A percentile compares a stretch with the other conserved stretches of the same genome.
phyloP scores from a whole-genome alignment of 306 rosid genomes.

The Ochetophila trinervis region DNA sequence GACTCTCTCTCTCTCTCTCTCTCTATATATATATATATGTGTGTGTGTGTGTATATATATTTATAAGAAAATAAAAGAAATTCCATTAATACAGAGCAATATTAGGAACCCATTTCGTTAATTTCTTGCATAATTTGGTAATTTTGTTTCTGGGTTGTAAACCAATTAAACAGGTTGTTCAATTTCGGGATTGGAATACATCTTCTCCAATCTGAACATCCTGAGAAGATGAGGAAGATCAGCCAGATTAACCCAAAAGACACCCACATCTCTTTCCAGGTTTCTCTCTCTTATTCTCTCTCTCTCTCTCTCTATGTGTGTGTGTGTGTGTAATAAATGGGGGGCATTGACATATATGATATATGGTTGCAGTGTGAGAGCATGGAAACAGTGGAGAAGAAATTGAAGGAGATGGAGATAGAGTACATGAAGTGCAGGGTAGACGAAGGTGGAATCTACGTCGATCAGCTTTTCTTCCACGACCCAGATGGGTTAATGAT shows the following conservation, averaged over 20 bases:
- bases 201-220: constrained; percentile 64
- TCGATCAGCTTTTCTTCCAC: constrained; percentile 85
- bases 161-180: constrained; percentile 51
- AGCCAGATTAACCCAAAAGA: constrained; percentile 60
- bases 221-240: constrained; percentile 42
- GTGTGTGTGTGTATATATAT: too few species aligned
- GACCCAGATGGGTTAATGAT: constrained; percentile 80
- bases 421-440: constrained; percentile 55
- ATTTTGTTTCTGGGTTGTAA: not conserved
- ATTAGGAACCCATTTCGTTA: not conserved
- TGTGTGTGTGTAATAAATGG: too few species aligned
- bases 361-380: constrained; percentile 51
- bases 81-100: not conserved
- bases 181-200: constrained; percentile 79
- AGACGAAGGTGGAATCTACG: constrained; percentile 55
- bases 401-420: constrained; percentile 55
- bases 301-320: constrained; percentile 6
- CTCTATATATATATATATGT: not conserved
- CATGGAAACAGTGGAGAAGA: constrained; percentile 53
- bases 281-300: not conserved
- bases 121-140: not conserved
- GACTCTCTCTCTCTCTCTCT: too few species aligned
- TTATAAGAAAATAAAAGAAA: not conserved
- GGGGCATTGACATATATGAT: not conserved
- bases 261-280: constrained; percentile 65